phyloP scores from a whole-genome alignment of 495 filamentous ascomycete species.

The Eremomyces bilateralis region DNA sequence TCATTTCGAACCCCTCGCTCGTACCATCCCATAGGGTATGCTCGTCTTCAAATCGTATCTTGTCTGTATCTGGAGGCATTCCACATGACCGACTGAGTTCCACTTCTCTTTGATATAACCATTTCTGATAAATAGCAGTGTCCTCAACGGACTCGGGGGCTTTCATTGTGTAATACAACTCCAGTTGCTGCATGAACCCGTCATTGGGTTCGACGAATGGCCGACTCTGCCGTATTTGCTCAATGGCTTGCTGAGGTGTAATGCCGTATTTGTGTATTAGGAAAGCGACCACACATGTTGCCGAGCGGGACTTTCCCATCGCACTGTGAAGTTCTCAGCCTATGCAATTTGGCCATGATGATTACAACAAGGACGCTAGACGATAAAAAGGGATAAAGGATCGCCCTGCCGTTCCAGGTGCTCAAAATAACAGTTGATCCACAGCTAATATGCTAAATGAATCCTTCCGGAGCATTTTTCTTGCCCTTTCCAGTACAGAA shows the following conservation, averaged over 20 bases:
- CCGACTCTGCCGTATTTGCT: constrained; percentile 38
- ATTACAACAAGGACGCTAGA: too few species aligned
- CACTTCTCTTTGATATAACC: constrained; percentile 64
- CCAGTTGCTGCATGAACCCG: constrained; percentile 73
- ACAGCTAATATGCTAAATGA: too few species aligned
- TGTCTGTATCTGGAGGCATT: constrained; percentile 38
- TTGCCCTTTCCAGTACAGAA: too few species aligned
- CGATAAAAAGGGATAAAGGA: too few species aligned
- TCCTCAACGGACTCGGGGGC: constrained; percentile 45
- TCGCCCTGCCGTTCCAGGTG: too few species aligned
- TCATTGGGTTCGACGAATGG: constrained; percentile 65
- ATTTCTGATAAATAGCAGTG: constrained; percentile 61
- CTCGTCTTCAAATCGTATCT: constrained; percentile 74
- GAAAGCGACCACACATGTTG: constrained; percentile 66
- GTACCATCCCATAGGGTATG: constrained; percentile 9
- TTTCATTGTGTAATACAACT: constrained; percentile 65
- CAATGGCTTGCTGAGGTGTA: constrained; percentile 36
- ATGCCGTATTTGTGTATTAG: constrained; percentile 43
- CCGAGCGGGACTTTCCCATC: constrained; percentile 88
- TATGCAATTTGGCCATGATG: too few species aligned
- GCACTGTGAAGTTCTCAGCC: constrained; percentile 36
- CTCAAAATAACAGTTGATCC: too few species aligned
- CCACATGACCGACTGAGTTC: constrained; percentile 47
- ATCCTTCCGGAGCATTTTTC: too few species aligned
- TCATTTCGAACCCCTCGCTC: constrained; percentile 21